These are phyloP conservation scores for Kluyveromyces lactis DNA, from an alignment of 805 yeast species.

Conservation along the genomic window DNA sequence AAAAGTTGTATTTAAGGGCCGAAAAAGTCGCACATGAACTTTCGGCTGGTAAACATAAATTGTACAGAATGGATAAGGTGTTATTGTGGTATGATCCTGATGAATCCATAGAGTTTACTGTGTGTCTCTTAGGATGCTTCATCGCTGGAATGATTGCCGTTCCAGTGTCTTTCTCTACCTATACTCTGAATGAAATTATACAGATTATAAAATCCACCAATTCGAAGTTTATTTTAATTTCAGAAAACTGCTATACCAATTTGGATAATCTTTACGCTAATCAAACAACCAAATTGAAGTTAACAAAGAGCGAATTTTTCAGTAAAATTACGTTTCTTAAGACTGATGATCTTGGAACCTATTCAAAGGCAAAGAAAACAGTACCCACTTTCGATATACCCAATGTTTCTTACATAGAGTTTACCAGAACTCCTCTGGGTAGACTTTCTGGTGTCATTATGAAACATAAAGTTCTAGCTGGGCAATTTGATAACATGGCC, in stretches of 20 bases:
- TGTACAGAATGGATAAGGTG: constrained; percentile 77
- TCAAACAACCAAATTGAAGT: constrained; percentile 27
- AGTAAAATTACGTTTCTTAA: constrained; percentile 35
- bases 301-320: constrained; percentile 25
- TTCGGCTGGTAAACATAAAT: constrained; percentile 36
- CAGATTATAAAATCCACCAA: constrained; percentile 67
- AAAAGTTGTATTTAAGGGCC: constrained; percentile 69
- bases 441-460: constrained; percentile 89
- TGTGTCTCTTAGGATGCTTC: constrained; percentile 85
- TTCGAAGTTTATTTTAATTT: constrained; percentile 68
- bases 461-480: constrained; percentile 78
- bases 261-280: constrained; percentile 55
- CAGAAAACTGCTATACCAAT: constrained; percentile 69
- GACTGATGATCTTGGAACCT: constrained; percentile 80
- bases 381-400: constrained; percentile 65
- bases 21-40: constrained; percentile 68
- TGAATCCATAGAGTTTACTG: constrained; percentile 78
- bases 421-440: constrained; percentile 82
- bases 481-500: constrained; percentile 75
- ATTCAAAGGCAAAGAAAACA: constrained; percentile 47
- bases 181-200: constrained; percentile 53
- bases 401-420: constrained; percentile 89
- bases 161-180: constrained; percentile 73
- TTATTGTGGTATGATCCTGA: constrained; percentile 73
- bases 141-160: constrained; percentile 92